Conservation (phyloP, 2,329 filamentous ascomycete genomes). For the Mariannaea sp. region DNA sequence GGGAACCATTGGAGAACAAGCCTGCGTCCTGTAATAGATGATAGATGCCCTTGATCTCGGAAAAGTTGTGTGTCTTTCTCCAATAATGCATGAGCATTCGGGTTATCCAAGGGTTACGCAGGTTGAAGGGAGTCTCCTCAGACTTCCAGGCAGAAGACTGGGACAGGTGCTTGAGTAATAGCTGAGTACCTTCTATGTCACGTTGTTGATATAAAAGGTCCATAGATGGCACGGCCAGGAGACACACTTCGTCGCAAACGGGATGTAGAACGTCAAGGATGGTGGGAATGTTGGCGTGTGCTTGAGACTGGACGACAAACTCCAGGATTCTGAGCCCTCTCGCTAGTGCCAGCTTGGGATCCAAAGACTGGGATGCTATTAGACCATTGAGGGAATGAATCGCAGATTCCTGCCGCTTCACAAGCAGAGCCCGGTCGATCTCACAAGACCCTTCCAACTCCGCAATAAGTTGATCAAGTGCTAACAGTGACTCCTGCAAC, state of each 20-base stretch:
- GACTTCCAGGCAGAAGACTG: constrained; percentile 3
- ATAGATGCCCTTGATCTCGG: constrained; percentile 36
- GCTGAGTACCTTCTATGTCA: constrained; percentile 24
- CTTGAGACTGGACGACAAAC: constrained; percentile 20
- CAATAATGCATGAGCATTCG: constrained; percentile 35
- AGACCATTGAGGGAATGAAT: constrained; percentile 27
- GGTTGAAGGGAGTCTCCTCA: constrained; percentile 7
- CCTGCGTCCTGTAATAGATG: constrained; percentile 37
- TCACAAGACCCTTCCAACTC: constrained; percentile 20
- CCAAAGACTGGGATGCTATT: constrained; percentile 19
- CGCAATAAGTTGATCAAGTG: constrained; percentile 21
- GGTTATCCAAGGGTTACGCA: constrained; percentile 28
- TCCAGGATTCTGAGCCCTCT: constrained; percentile 36
- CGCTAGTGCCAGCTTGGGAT: constrained; percentile 18
- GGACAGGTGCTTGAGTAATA: constrained; percentile 25
- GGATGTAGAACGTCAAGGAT: constrained; percentile 32
- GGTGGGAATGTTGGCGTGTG: constrained; percentile 24
- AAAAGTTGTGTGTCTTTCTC: constrained; percentile 33
- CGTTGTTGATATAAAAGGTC: constrained; percentile 23
- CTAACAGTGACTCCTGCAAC: neutral
- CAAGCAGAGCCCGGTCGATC: neutral
- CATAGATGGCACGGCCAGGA: constrained; percentile 31
- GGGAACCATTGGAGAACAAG: constrained; percentile 29
- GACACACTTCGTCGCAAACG: constrained; percentile 31
- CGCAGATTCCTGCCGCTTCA: constrained; percentile 21